Evolutionary conservation across 768 basidiomycete genomes (phyloP).

Genomic region (Coprinopsis strossmayeri): DNA sequence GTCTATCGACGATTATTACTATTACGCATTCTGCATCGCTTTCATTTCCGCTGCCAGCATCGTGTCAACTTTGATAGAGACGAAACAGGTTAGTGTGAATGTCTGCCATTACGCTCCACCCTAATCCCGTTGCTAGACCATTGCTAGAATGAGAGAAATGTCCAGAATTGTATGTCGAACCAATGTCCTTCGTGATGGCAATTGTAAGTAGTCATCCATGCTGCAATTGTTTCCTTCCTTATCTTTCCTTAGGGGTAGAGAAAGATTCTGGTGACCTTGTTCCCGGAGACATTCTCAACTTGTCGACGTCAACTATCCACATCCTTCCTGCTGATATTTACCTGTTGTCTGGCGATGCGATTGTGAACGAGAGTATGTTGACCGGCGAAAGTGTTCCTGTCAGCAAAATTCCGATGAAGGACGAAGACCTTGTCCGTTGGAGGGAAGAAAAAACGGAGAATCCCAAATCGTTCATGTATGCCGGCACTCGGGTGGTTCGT

Average conservation of each 20-base stretch:
- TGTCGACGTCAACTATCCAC: conserved; percentile 68
- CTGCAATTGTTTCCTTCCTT: not conserved
- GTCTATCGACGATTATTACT: conserved; percentile 94
- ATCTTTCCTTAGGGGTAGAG: conserved; percentile 49
- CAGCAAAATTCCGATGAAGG: conserved; percentile 80
- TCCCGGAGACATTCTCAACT: conserved; percentile 87
- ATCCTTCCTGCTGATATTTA: conserved; percentile 87
- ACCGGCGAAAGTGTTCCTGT: conserved; percentile 98
- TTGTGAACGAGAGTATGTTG: conserved; percentile 98
- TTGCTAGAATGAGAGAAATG: conserved; percentile 93
- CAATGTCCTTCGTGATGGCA: conserved; percentile 58
- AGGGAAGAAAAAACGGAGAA: conserved; percentile 63
- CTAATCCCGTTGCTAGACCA: conserved; percentile 48
- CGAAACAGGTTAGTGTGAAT: conserved; percentile 61
- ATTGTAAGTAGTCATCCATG: conserved; percentile 45
- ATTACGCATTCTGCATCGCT: conserved; percentile 96
- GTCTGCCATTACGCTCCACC: not conserved
- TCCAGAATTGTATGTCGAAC: conserved; percentile 82
- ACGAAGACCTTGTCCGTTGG: conserved; percentile 71
- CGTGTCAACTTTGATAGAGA: conserved; percentile 82
- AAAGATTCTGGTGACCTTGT: conserved; percentile 75
- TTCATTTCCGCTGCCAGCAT: conserved; percentile 86
- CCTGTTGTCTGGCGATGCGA: conserved; percentile 91
- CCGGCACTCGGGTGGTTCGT: conserved; percentile 87
- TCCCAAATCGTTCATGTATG: conserved; percentile 80